Evolutionary conservation across 2,329 filamentous ascomycete species (phyloP), one percentile per base, ranked within the genome.

Genomic region (Lachnellula arida): DNA sequence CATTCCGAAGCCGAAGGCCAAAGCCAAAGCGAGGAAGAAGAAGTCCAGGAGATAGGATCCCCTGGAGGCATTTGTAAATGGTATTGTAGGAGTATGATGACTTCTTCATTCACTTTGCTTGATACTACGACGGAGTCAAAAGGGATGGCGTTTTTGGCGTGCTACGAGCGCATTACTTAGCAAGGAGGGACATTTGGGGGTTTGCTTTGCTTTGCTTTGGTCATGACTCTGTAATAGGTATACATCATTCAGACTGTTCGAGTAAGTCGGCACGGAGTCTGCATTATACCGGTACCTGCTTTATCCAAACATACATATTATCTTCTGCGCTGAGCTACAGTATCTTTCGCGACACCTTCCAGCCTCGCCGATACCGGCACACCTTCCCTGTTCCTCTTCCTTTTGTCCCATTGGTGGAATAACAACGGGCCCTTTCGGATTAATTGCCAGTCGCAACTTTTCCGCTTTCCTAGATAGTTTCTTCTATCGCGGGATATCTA

Each of bases 21-120:
- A 65, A 37, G 61, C 56, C 25, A 67, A 65, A 49, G 58, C 56
- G 14, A 67, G 62, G 56, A 65, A 60, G 57, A 65, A 61, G n/a
- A 46, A 34, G 44, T 46, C 44, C 48, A 52, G 49, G 12, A 58
- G 54, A 42, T 47, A 51, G 47, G 55, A 34, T 12, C n/a, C 19
- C 22, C 44, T 52, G 35, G n/a, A 23, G 17, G 40, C 34, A 53
- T 32, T 46, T 65, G 63, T 64, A 62, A 51, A 55, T 59, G 58
- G 48, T 63, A 63, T 46, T 65, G 63, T 66, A 66, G n/a, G n/a
- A n/a, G n/a, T n/a, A n/a, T 54, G 49, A 56, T 60, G 62, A 47
- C 55, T 55, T 49, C 48, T 58, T 52, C 53, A 42, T 47, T 48
- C 32, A 53, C 15, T 25, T 40, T 51, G 44, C 32, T 32, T 48